Conservation (phyloP, 805 yeast genomes). For the Huiozyma naganishii region DNA sequence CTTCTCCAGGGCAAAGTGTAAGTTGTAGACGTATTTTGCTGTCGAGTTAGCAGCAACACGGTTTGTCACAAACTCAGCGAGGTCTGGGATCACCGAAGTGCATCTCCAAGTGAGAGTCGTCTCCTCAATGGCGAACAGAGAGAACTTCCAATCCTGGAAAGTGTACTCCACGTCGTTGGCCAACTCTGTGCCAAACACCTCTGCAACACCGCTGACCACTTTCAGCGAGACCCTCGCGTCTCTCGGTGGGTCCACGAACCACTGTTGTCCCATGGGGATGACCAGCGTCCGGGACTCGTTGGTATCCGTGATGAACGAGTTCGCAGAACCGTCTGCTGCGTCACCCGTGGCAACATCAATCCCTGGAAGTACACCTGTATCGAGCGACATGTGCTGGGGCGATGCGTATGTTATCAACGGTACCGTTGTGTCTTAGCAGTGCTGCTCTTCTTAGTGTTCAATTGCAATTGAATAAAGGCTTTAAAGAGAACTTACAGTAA, state of each 20-base stretch:
- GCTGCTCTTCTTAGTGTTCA: background rate
- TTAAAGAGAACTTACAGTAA: no score
- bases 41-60: slow-evolving; percentile 47
- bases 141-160: slow-evolving; percentile 44
- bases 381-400: no score
- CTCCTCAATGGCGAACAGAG: slow-evolving; percentile 55
- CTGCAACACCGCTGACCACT: slow-evolving; percentile 61
- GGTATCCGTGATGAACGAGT: background rate
- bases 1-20: slow-evolving; percentile 69
- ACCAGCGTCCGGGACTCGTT: slow-evolving; percentile 2
- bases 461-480: background rate
- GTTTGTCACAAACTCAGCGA: slow-evolving; percentile 8
- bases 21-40: slow-evolving; percentile 59
- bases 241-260: slow-evolving; percentile 14
- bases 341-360: background rate
- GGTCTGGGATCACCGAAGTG: background rate
- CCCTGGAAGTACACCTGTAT: background rate
- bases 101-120: slow-evolving; percentile 41
- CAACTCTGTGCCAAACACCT: slow-evolving; percentile 87
- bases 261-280: slow-evolving; percentile 20
- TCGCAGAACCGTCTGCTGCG: background rate
- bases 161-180: slow-evolving; percentile 55
- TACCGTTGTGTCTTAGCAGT: background rate
- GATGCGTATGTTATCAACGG: no score
- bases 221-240: slow-evolving; percentile 24